These are phyloP conservation scores for Ustilago shanxiensis DNA, from an alignment of 1,284 basidiomycete species.

Conservation along the genomic window DNA sequence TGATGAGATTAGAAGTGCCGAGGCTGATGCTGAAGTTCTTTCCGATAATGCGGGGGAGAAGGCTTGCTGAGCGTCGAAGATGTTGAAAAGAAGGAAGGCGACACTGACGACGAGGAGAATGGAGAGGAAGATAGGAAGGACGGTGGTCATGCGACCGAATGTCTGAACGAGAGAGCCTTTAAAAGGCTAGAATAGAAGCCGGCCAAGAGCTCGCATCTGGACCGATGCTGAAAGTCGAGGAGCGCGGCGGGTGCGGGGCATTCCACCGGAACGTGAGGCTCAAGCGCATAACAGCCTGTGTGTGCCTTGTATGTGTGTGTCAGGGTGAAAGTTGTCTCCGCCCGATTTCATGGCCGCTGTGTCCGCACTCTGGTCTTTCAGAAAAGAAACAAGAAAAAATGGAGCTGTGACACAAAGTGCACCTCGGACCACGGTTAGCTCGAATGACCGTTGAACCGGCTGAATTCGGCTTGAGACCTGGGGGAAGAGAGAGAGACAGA, in stretches of 20 bases:
- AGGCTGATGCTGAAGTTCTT: background rate
- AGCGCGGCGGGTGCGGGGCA: constrained; percentile 5
- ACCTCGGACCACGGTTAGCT: constrained; percentile 27
- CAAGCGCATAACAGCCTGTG: background rate
- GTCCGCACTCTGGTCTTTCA: constrained; percentile 6
- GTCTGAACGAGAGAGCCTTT: background rate
- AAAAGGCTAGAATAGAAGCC: background rate
- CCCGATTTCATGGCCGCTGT: constrained; percentile 5
- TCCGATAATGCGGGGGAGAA: background rate
- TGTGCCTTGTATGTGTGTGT: no score
- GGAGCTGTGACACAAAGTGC: background rate
- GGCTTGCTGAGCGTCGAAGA: background rate
- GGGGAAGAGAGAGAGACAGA: no score
- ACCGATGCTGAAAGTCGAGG: constrained; percentile 5
- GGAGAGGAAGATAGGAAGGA: background rate
- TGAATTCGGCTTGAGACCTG: constrained; percentile 32
- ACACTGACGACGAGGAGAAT: background rate
- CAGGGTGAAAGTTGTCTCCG: no score
- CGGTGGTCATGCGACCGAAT: constrained; percentile 2
- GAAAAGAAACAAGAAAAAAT: background rate
- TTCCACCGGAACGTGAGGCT: background rate
- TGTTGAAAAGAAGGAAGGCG: background rate
- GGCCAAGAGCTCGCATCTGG: constrained; percentile 5
- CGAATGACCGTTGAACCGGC: constrained; percentile 35
- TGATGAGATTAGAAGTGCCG: background rate